Evolutionary conservation across 2,329 filamentous ascomycete species (phyloP).

Genomic region (Sporothrix pseudoabietina): DNA sequence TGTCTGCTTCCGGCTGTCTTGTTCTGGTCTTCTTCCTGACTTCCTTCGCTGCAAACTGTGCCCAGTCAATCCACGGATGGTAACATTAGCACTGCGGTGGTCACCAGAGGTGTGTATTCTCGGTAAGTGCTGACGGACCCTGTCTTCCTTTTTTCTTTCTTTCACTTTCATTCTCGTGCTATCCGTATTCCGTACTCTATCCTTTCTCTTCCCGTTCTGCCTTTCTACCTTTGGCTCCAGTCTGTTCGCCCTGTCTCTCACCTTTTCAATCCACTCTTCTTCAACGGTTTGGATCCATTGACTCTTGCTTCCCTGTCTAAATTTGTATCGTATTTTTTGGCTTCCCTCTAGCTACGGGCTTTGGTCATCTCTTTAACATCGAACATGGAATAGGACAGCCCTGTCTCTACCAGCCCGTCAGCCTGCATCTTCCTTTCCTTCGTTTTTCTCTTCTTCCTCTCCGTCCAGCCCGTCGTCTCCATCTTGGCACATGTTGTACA

Average conservation of each 20-base stretch:
- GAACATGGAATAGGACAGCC: not conserved
- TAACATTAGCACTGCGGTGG: not conserved
- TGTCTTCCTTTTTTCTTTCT: not conserved
- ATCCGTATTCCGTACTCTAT: not conserved
- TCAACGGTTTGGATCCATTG: slow-evolving; percentile 1
- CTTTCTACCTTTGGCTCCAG: not conserved
- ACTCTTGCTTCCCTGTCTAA: not conserved
- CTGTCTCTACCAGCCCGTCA: not conserved
- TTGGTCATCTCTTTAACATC: not conserved
- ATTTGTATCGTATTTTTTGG: not conserved
- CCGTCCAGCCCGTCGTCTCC: not conserved
- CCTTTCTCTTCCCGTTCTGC: not conserved
- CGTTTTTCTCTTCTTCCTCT: not conserved
- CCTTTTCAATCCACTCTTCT: not conserved
- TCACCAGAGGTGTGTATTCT: slow-evolving; percentile 11
- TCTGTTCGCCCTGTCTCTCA: not conserved
- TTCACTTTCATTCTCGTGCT: not conserved
- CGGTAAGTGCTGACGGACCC: slow-evolving; percentile 16
- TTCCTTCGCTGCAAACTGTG: slow-evolving; percentile 12
- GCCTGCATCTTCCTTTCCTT: not conserved
- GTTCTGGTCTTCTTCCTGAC: not conserved
- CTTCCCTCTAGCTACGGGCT: not conserved
- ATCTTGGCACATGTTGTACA: slow-evolving; percentile 12
- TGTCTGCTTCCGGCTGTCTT: not conserved
- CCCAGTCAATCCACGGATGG: not conserved